Evolutionary conservation across 2,329 filamentous ascomycete species (phyloP).

Genomic region (Calonectria montana): DNA sequence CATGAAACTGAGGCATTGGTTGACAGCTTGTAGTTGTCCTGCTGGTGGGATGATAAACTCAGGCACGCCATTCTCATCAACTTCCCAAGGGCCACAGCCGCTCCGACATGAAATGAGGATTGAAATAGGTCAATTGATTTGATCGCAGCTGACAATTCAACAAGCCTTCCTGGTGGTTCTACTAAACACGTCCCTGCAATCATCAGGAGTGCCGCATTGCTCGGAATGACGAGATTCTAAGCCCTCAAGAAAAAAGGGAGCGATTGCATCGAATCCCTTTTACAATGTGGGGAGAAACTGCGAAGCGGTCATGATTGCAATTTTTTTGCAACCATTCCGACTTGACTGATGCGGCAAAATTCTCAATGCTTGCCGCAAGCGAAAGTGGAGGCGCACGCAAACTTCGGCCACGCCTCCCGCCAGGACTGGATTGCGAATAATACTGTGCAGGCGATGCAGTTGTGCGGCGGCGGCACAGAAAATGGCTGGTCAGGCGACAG

Average conservation of each 20-base stretch:
- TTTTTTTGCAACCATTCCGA: constrained; percentile 8
- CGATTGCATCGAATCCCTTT: not conserved
- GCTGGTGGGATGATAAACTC: not conserved
- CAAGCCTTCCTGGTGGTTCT: not conserved
- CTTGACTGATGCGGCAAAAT: not conserved
- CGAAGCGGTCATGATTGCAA: not conserved
- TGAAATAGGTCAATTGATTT: not conserved
- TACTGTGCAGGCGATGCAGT: not conserved
- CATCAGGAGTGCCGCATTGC: not conserved
- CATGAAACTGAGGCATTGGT: not conserved
- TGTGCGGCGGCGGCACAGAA: not conserved
- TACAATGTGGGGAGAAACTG: not conserved
- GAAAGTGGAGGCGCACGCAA: constrained; percentile 11
- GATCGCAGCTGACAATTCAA: not conserved
- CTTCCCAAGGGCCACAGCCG: constrained; percentile 4
- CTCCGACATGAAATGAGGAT: not conserved
- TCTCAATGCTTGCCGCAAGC: not conserved
- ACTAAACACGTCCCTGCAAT: not conserved
- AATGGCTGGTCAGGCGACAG: not conserved
- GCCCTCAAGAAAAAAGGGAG: not conserved
- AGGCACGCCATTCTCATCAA: not conserved
- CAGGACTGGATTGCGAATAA: not conserved
- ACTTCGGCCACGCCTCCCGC: not conserved
- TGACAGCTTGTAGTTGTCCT: not conserved
- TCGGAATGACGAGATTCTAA: not conserved